phyloP scores from a whole-genome alignment of 192 early-diverging fungal genomes.

The Mycoemilia scoparia region DNA sequence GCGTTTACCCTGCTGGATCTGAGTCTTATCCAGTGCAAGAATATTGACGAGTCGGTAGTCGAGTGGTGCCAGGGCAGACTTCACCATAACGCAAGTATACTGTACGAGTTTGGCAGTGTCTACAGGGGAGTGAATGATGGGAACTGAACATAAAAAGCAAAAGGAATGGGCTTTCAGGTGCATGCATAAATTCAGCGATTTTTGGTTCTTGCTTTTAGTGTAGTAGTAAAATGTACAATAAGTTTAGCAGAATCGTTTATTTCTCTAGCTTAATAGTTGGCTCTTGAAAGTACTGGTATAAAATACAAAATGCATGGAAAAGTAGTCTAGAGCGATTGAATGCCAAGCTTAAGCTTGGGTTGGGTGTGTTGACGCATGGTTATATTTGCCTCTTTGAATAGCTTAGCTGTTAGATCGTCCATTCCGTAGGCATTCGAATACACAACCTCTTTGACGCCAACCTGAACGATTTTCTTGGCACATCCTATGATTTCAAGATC shows the following conservation, averaged over 20 bases:
- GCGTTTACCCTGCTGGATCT: constrained; percentile 9
- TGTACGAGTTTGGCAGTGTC: not conserved
- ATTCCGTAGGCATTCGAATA: constrained; percentile 85
- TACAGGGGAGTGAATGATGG: too few relatives aligned
- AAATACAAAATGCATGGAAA: not conserved
- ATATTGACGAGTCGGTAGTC: not conserved
- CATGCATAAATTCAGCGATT: not conserved
- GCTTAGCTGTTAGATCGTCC: constrained; percentile 65
- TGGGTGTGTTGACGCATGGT: constrained; percentile 57
- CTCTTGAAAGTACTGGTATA: too few relatives aligned
- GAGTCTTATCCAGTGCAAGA: constrained; percentile 7
- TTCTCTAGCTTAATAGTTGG: too few relatives aligned
- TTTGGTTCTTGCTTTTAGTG: not conserved
- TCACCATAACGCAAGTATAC: constrained; percentile 5
- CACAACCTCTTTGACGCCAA: constrained; percentile 80
- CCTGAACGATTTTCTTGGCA: constrained; percentile 92
- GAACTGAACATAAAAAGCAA: too few relatives aligned
- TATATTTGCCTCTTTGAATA: constrained; percentile 74
- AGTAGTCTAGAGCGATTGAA: constrained; percentile 12
- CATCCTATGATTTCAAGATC: constrained; percentile 66
- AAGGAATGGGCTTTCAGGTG: too few relatives aligned
- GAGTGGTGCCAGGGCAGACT: constrained; percentile 19
- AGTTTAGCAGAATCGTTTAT: too few relatives aligned
- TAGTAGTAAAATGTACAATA: not conserved
- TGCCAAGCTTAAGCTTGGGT: constrained; percentile 33